These are phyloP conservation scores for Diaporthe caulivora DNA, from an alignment of 2,329 filamentous ascomycete species.

Conservation along the genomic window DNA sequence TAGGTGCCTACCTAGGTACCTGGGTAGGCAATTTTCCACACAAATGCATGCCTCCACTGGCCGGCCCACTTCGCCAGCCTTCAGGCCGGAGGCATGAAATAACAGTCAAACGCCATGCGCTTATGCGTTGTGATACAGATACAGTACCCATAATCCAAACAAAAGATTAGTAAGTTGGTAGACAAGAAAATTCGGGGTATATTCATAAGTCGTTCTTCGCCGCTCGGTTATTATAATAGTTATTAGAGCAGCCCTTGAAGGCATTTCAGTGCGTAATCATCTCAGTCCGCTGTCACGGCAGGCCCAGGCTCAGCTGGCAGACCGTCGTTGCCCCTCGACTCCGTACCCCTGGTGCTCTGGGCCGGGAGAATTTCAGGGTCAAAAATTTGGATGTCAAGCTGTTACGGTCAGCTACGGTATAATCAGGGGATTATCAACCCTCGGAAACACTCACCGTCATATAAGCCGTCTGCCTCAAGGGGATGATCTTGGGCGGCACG, in stretches of 20 bases:
- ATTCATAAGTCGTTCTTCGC: slow-evolving; percentile 39
- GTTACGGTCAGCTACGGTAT: slow-evolving; percentile 43
- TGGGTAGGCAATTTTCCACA: background rate
- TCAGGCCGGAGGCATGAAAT: background rate
- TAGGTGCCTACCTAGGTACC: background rate
- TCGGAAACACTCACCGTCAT: slow-evolving; percentile 73
- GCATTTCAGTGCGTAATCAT: slow-evolving; percentile 25
- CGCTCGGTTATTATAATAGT: slow-evolving; percentile 28
- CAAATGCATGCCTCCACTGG: background rate
- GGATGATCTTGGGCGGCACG: slow-evolving; percentile 78
- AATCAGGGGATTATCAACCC: background rate
- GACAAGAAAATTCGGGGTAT: slow-evolving; percentile 34
- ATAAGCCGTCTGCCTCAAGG: slow-evolving; percentile 86
- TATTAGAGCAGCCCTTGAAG: slow-evolving; percentile 28
- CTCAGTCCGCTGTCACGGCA: slow-evolving; percentile 31
- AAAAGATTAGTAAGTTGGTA: slow-evolving; percentile 11
- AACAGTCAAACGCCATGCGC: slow-evolving; percentile 37
- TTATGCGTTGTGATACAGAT: slow-evolving; percentile 35
- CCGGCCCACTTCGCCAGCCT: background rate
- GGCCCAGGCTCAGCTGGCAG: slow-evolving; percentile 32
- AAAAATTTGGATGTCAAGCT: slow-evolving; percentile 86
- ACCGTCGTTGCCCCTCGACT: slow-evolving; percentile 35
- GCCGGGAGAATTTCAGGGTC: slow-evolving; percentile 78
- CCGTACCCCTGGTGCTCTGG: slow-evolving; percentile 53
- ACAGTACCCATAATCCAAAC: slow-evolving; percentile 9